Evolutionary conservation across 1,284 basidiomycete species (phyloP).

Genomic region (Ceratobasidium sp.): DNA sequence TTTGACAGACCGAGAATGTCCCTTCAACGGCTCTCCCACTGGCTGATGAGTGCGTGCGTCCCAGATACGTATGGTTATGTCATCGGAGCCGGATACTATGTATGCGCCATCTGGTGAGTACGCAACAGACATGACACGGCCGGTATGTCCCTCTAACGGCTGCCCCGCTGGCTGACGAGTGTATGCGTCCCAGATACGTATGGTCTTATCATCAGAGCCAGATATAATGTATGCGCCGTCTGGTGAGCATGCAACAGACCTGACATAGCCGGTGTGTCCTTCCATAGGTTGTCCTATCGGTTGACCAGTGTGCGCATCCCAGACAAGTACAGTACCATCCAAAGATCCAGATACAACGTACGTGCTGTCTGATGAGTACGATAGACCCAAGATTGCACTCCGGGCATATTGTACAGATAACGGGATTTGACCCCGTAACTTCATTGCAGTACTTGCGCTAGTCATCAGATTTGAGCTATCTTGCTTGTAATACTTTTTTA

Average conservation of each 20-base stretch:
- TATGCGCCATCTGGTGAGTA: constrained; percentile 35
- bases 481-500: not conserved
- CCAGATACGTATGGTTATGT: constrained; percentile 35
- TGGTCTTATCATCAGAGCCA: constrained; percentile 15
- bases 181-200: constrained; percentile 28
- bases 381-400: not conserved
- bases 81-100: constrained; percentile 18
- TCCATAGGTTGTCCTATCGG: not conserved
- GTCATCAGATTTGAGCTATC: not conserved
- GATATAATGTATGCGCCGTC: constrained; percentile 35
- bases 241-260: constrained; percentile 27
- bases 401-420: not conserved
- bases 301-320: constrained; percentile 7
- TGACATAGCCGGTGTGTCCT: constrained; percentile 30
- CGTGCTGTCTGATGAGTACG: constrained; percentile 31
- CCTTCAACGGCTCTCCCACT: no score
- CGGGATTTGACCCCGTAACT: not conserved
- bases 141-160: constrained; percentile 15
- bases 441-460: not conserved
- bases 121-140: not conserved
- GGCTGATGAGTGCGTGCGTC: not conserved
- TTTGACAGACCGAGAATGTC: no score
- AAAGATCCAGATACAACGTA: not conserved
- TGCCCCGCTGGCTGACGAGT: not conserved
- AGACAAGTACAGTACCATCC: not conserved